Evolutionary conservation across 2,329 filamentous ascomycete species (phyloP), one percentile per base, ranked within the genome.

Genomic region (Nothopassalora personata): DNA sequence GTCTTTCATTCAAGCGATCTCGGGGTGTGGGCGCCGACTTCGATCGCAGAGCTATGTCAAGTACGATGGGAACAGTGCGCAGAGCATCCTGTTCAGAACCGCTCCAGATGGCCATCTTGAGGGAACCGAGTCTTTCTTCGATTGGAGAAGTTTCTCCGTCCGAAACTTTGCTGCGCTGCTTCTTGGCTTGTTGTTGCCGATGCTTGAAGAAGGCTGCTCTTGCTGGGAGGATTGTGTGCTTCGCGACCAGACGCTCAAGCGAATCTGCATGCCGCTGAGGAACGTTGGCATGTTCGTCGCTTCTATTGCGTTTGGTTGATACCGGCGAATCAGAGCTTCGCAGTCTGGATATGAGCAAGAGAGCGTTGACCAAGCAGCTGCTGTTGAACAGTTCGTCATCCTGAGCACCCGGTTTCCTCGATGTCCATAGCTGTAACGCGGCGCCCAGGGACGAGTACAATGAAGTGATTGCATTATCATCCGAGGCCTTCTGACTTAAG

Each of bases 161-260:
- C 1, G n/a, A 18, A 3, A 19, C 30, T 6, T 33, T 34, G 10
- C 13, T 30, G 23, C 30, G 52, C 9, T 47, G 19, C 15, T 53
- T 53, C 13, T 53, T 47, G 10, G 55, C 34, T 34, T 64, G 51
- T 31, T 61, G 57, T 50, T 54, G 54, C 39, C 54, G 52, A 18
- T 51, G 34, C 31, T 58, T 63, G 55, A 74, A 72, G 65, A 77
- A 78, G 4, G 70, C 66, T 23, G 68, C 61, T 60, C 75, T 69
- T 33, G 74, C 70, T 13, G 76, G 76, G 5, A 74, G 52, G 47
- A 80, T 72, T 8, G 78, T 47, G 57, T 80, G 77, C 60, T 71
- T 75, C 5, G 73, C 74, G 28, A 80, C 34, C 39, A 65, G 18
- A n/a, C 64, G 59, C 33, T 70, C 65, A 7, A 70, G 55, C 5